Percentiles rank a stretch among this genome's conserved stretches.
Evolutionary conservation across 768 basidiomycete genomes (phyloP).

Genomic region (Tubosaeta sp.): DNA sequence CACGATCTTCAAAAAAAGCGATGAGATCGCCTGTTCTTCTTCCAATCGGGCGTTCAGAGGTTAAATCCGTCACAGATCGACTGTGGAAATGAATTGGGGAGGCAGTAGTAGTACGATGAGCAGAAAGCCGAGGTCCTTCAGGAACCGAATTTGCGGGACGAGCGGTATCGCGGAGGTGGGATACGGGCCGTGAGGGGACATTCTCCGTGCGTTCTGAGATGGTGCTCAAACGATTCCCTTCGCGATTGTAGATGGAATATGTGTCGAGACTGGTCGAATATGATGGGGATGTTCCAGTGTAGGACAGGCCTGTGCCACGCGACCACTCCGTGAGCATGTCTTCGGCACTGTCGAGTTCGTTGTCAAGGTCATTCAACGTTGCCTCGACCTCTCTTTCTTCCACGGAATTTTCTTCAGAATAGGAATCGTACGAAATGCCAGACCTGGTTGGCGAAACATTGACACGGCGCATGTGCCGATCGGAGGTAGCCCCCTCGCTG

Average conservation of each 20-base stretch:
- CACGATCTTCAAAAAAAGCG: conserved; percentile 64
- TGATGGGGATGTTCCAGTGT: conserved; percentile 32
- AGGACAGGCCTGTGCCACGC: conserved; percentile 35
- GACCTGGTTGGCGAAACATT: conserved; percentile 50
- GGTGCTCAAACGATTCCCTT: conserved; percentile 57
- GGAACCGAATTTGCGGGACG: conserved; percentile 38
- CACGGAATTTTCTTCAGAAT: conserved; percentile 53
- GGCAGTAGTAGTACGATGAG: conserved; percentile 34
- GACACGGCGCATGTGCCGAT: conserved; percentile 48
- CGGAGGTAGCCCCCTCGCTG: conserved; percentile 41
- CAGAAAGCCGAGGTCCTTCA: conserved; percentile 46
- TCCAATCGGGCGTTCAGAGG: conserved; percentile 40
- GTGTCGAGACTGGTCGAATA: conserved; percentile 36
- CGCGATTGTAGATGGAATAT: conserved; percentile 35
- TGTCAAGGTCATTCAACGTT: conserved; percentile 59
- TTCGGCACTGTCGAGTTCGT: conserved; percentile 63
- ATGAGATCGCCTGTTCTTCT: conserved; percentile 66
- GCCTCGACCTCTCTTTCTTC: conserved; percentile 60
- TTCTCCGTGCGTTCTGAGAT: conserved; percentile 80
- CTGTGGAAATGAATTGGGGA: conserved; percentile 43
- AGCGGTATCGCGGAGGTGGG: conserved; percentile 34
- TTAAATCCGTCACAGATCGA: conserved; percentile 57
- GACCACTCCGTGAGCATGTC: conserved; percentile 66
- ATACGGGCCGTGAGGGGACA: conserved; percentile 51
- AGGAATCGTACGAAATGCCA: conserved; percentile 42